phyloP scores from a whole-genome alignment of 805 yeast species.

The Blastobotrys attinorum region DNA sequence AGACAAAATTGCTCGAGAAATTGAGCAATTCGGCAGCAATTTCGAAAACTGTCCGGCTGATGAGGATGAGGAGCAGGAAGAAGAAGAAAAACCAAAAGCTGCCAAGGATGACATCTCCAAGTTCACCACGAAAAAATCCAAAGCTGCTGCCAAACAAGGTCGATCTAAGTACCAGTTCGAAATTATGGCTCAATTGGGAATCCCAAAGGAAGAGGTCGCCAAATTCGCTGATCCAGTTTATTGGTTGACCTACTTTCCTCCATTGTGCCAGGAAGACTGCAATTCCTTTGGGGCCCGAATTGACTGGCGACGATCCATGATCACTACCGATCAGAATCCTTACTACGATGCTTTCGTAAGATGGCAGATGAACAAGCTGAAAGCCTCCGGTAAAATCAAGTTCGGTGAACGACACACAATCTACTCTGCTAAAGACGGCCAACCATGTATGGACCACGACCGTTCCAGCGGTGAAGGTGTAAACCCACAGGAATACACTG shows the following conservation, averaged over 20 bases:
- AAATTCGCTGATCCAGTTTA: constrained; percentile 87
- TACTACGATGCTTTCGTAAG: constrained; percentile 90
- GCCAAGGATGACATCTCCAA: constrained; percentile 73
- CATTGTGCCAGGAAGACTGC: constrained; percentile 75
- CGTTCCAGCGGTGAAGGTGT: constrained; percentile 97
- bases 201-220: constrained; percentile 70
- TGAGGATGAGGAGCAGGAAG: constrained; percentile 41
- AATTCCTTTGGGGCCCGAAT: constrained; percentile 80
- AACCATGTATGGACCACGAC: constrained; percentile 99
- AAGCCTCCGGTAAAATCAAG: constrained; percentile 82
- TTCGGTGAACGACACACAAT: constrained; percentile 98
- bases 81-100: constrained; percentile 15
- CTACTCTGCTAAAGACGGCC: constrained; percentile 96
- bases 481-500: constrained; percentile 92
- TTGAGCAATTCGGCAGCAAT: constrained; percentile 81
- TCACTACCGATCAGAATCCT: constrained; percentile 92
- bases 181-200: constrained; percentile 92
- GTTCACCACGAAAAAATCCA: constrained; percentile 86
- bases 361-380: constrained; percentile 92
- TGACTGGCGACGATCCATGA: constrained; percentile 95
- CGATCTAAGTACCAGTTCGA: constrained; percentile 92
- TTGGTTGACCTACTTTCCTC: constrained; percentile 92
- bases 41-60: constrained; percentile 51
- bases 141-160: constrained; percentile 90
- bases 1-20: constrained; percentile 87